A percentile compares a stretch with the other conserved stretches of the same genome.
Conservation (phyloP, 306 rosid species). For the Citrullus mucosospermus region DNA sequence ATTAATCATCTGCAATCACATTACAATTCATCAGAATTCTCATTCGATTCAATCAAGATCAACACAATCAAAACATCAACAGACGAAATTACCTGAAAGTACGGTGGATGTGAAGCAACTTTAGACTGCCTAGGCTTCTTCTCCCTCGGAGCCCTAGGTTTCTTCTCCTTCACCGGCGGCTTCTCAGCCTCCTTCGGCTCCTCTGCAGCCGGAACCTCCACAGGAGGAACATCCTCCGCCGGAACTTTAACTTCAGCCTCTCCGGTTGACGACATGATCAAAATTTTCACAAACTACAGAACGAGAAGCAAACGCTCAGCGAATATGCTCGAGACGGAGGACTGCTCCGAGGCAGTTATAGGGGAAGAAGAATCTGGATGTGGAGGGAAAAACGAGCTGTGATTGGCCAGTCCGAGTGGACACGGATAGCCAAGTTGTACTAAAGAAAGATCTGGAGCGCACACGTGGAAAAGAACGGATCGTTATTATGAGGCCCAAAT, state of each 20-base stretch:
- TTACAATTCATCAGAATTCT: background rate
- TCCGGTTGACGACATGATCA: slow-evolving; percentile 34
- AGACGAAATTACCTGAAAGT: slow-evolving; percentile 44
- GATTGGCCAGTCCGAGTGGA: slow-evolving; percentile 14
- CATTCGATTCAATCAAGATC: background rate
- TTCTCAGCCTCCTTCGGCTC: slow-evolving; percentile 20
- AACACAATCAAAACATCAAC: background rate
- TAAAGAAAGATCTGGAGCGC: slow-evolving; percentile 23
- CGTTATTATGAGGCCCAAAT: slow-evolving; percentile 6
- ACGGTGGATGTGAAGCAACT: slow-evolving; percentile 66
- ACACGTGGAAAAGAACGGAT: slow-evolving; percentile 30
- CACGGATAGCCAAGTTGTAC: slow-evolving; percentile 33
- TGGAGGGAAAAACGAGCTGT: background rate
- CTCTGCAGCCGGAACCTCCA: slow-evolving; percentile 19
- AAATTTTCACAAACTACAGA: background rate
- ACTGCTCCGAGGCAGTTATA: slow-evolving; percentile 8
- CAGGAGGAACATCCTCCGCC: slow-evolving; percentile 19
- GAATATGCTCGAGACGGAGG: background rate
- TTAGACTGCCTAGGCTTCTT: slow-evolving; percentile 45
- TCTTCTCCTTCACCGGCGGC: slow-evolving; percentile 38
- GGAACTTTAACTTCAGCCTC: slow-evolving; percentile 16
- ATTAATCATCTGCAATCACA: slow-evolving; percentile 48
- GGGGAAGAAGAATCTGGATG: slow-evolving; percentile 14
- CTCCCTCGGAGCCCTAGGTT: slow-evolving; percentile 34
- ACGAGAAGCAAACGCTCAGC: background rate